These are phyloP conservation scores for Rubus parviflorus DNA, from an alignment of 306 rosid species.

Conservation along the genomic window DNA sequence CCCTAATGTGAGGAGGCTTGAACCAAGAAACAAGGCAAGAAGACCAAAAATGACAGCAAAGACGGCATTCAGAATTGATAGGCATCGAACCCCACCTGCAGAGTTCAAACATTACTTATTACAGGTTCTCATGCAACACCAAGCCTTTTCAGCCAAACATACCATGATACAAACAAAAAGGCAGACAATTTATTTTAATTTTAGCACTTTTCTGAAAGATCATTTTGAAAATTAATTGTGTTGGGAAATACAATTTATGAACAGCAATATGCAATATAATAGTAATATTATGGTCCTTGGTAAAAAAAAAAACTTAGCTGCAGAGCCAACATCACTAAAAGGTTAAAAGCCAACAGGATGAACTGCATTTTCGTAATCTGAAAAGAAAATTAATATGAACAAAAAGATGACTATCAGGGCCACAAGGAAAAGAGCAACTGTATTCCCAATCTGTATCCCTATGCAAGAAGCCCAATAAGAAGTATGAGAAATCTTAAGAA, in stretches of 20 bases:
- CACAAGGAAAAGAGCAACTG: neutral
- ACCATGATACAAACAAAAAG: neutral
- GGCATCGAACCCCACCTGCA: constrained; percentile 93
- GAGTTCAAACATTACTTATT: constrained; percentile 19
- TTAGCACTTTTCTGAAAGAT: neutral
- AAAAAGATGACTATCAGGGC: neutral
- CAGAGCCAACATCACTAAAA: neutral
- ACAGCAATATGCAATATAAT: neutral
- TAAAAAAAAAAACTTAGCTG: neutral
- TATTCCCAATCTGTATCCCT: neutral
- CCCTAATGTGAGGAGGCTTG: constrained; percentile 82
- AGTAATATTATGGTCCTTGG: neutral
- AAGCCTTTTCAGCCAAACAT: constrained; percentile 2
- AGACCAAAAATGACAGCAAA: constrained; percentile 80
- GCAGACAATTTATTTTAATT: neutral
- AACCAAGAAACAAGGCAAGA: constrained; percentile 91
- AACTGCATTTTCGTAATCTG: neutral
- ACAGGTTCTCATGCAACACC: neutral
- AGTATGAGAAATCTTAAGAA: neutral
- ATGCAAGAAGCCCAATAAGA: constrained; percentile 2
- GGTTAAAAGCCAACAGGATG: neutral
- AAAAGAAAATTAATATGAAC: neutral
- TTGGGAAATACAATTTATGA: neutral
- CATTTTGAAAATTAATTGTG: neutral
- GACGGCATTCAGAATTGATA: constrained; percentile 71